A percentile compares a stretch with the other conserved stretches of the same genome.
phyloP scores from a whole-genome alignment of 2,329 filamentous ascomycete genomes.

The Huntiella decipiens region DNA sequence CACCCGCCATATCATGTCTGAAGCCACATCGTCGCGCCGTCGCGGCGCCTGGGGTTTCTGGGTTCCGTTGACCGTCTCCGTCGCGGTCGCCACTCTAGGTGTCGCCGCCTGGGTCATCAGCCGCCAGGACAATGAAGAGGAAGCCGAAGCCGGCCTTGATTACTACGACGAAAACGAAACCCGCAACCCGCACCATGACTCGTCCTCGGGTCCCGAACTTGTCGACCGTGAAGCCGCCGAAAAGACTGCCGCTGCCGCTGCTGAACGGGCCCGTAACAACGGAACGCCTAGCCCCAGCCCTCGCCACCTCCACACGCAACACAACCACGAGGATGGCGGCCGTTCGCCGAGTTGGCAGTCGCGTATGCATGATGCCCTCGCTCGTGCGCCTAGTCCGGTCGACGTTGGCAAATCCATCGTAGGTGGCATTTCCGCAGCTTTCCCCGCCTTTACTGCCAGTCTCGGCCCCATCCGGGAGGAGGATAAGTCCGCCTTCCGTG shows the following conservation, averaged over 20 bases:
- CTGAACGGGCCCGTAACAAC: background rate
- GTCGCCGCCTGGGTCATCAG: constrained; percentile 88
- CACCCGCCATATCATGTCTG: constrained; percentile 2
- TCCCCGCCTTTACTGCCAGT: constrained; percentile 64
- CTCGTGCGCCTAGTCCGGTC: constrained; percentile 69
- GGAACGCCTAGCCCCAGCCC: background rate
- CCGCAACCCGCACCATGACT: constrained; percentile 24
- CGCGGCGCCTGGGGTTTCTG: constrained; percentile 59
- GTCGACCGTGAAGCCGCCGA: constrained; percentile 14
- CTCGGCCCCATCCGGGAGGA: constrained; percentile 71
- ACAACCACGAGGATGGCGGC: constrained; percentile 12
- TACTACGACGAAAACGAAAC: constrained; percentile 26
- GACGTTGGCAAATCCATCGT: constrained; percentile 63
- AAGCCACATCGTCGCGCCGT: constrained; percentile 27
- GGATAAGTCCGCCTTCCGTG: constrained; percentile 58
- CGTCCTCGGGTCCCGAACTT: background rate
- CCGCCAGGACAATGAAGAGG: constrained; percentile 60
- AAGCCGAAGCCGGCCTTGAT: constrained; percentile 34
- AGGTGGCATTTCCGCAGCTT: constrained; percentile 65
- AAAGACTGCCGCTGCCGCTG: constrained; percentile 14
- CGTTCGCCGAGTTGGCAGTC: constrained; percentile 42
- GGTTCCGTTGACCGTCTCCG: constrained; percentile 71
- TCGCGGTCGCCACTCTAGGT: constrained; percentile 72
- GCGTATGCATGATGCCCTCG: constrained; percentile 62
- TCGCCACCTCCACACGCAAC: no score